phyloP scores from a whole-genome alignment of 2,329 filamentous ascomycete species.

The Albophoma yamanashiensis region DNA sequence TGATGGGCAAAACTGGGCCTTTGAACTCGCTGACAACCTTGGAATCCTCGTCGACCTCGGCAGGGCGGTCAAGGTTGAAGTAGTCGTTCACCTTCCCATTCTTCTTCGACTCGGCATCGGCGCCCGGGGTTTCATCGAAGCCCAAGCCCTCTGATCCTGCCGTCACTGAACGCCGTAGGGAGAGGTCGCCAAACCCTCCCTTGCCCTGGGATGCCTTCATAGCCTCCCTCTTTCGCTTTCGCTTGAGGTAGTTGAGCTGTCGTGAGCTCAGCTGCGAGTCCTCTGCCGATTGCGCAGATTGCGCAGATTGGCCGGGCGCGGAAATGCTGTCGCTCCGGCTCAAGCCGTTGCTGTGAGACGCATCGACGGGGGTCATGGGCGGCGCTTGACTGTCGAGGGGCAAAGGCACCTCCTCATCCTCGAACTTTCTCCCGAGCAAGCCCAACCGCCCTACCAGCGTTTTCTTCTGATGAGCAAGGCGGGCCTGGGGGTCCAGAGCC shows the following conservation, averaged over 20 bases:
- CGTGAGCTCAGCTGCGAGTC: slow-evolving; percentile 75
- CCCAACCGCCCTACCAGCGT: slow-evolving; percentile 74
- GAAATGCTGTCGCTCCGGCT: slow-evolving; percentile 23
- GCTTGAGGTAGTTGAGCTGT: slow-evolving; percentile 88
- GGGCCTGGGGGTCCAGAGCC: slow-evolving; percentile 67
- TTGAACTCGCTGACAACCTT: slow-evolving; percentile 97
- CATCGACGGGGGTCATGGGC: slow-evolving; percentile 35
- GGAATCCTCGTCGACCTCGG: slow-evolving; percentile 73
- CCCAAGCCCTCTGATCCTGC: slow-evolving; percentile 50
- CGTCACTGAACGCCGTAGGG: slow-evolving; percentile 51
- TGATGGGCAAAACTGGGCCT: slow-evolving; percentile 67
- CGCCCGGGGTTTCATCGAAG: slow-evolving; percentile 43
- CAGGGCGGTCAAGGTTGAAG: slow-evolving; percentile 74
- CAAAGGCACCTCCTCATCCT: slow-evolving; percentile 64
- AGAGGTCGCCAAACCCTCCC: slow-evolving; percentile 79
- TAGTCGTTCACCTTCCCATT: slow-evolving; percentile 68
- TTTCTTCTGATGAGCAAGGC: slow-evolving; percentile 82
- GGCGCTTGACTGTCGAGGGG: slow-evolving; percentile 37
- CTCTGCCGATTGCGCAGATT: slow-evolving; percentile 34
- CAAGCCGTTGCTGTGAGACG: slow-evolving; percentile 21
- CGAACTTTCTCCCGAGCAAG: slow-evolving; percentile 70
- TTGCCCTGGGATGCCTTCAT: slow-evolving; percentile 81
- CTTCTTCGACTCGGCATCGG: slow-evolving; percentile 42
- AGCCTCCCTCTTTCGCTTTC: slow-evolving; percentile 83
- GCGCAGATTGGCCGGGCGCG: slow-evolving; percentile 23